Evolutionary conservation across 2,329 filamentous ascomycete species (phyloP), one percentile per base, ranked within the genome.

Genomic region (Fonsecaea multimorphosa): DNA sequence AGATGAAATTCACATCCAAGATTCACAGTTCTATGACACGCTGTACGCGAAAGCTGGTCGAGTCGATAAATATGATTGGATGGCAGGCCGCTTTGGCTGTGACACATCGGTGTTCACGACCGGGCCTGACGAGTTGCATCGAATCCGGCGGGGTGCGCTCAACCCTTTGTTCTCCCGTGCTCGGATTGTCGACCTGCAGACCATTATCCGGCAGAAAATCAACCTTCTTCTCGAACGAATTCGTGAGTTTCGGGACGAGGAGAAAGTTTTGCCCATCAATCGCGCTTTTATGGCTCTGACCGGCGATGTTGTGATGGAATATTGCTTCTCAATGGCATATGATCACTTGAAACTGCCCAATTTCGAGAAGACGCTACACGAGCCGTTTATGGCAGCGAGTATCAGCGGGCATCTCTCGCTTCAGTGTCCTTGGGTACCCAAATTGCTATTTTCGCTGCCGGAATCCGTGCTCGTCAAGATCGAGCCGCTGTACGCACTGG

Each of bases 1-100:
- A 1, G 57, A 71, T 3, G 75, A 76, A 58, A 57, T 78, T 6
- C 75, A 76, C 58, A 73, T 77, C 66, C 70, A 71, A 14, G 76
- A 78, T 52, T 61, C 74, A 5, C 65, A 72, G 3, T 78, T 70
- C 66, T 76, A 73, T 46, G 69, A 76, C 16, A 72, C 73, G 14
- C 71, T 78, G 9, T 78, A 77, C 53, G 73, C 74, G 38, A 74
- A 73, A 27, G 72, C 73, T 46, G 72, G 70, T 27, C 68, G 57
- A 44, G 71, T 74, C 3, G 70, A 76, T 19, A 75, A 75, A 61
- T 71, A 74, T 49, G 55, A 59, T 12, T 34, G 66, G 3, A 53
- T 61, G 5, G 57, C 71, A 8, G 64, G 58, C 11, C 65, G 56
- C 4, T 63, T 62, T 27, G 68, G 67, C 0, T 40, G 60, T 5